These are phyloP conservation scores for Tricholomella constricta DNA, from an alignment of 768 basidiomycete species.

Conservation along the genomic window DNA sequence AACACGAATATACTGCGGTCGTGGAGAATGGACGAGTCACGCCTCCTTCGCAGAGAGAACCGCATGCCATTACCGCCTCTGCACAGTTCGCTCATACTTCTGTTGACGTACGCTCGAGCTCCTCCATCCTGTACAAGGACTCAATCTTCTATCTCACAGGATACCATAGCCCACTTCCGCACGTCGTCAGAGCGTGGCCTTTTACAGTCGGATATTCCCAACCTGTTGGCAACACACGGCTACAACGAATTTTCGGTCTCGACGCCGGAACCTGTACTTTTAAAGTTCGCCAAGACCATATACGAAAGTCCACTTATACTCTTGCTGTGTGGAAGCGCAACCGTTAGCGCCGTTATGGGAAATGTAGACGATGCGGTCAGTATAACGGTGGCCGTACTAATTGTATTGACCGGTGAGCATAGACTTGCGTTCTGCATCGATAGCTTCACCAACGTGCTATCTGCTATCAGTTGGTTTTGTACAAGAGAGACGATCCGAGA, in stretches of 20 bases:
- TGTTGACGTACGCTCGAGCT: slow-evolving; percentile 52
- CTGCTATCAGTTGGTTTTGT: slow-evolving; percentile 77
- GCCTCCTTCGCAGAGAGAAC: slow-evolving; percentile 30
- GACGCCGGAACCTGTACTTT: slow-evolving; percentile 72
- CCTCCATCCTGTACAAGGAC: slow-evolving; percentile 1
- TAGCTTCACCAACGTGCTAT: background rate
- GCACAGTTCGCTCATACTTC: slow-evolving; percentile 67
- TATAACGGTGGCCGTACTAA: slow-evolving; percentile 88
- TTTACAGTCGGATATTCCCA: slow-evolving; percentile 58
- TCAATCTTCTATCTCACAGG: slow-evolving; percentile 41
- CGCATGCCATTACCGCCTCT: slow-evolving; percentile 57
- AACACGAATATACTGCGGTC: slow-evolving; percentile 26
- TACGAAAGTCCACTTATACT: slow-evolving; percentile 95
- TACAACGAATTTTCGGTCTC: slow-evolving; percentile 95
- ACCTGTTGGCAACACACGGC: slow-evolving; percentile 68
- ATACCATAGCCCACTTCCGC: slow-evolving; percentile 71
- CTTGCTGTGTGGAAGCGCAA: slow-evolving; percentile 86
- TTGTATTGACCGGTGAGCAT: slow-evolving; percentile 86
- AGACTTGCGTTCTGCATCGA: background rate
- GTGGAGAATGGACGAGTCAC: slow-evolving; percentile 43
- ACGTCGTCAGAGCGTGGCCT: slow-evolving; percentile 68
- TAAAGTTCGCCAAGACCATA: slow-evolving; percentile 94
- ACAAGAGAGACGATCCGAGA: slow-evolving; percentile 92
- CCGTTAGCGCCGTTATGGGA: slow-evolving; percentile 90
- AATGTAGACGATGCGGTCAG: slow-evolving; percentile 94